Conservation (phyloP, 1,139 yeast genomes). For the Suhomyces taliae region DNA sequence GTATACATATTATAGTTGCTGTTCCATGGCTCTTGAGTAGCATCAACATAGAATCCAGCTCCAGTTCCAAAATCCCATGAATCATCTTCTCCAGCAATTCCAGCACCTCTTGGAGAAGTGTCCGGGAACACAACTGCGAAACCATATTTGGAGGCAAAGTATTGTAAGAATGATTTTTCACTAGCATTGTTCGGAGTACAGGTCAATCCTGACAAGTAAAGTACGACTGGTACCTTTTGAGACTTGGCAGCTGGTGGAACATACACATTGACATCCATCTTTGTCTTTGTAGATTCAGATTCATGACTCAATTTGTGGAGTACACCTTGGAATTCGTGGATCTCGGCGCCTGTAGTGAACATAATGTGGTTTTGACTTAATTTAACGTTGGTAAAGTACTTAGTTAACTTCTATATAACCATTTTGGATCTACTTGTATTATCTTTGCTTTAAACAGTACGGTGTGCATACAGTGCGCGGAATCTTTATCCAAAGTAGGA, state of each 20-base stretch:
- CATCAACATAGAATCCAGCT: slow-evolving; percentile 92
- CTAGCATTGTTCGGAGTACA: slow-evolving; percentile 93
- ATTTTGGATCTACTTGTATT: no score
- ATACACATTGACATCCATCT: slow-evolving; percentile 82
- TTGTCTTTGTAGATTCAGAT: slow-evolving; percentile 62
- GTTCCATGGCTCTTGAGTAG: slow-evolving; percentile 71
- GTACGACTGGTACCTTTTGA: slow-evolving; percentile 61
- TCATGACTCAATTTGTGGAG: slow-evolving; percentile 73
- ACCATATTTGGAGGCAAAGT: slow-evolving; percentile 77
- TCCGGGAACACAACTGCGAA: slow-evolving; percentile 93
- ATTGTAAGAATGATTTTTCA: slow-evolving; percentile 91
- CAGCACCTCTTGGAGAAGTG: slow-evolving; percentile 96
- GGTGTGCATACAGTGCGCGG: not conserved
- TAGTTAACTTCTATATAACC: no score
- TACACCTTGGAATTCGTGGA: slow-evolving; percentile 73
- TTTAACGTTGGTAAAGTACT: no score
- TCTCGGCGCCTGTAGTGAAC: slow-evolving; percentile 56
- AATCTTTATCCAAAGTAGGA: not conserved
- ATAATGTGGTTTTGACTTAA: slow-evolving; percentile 31
- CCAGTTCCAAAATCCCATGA: slow-evolving; percentile 91
- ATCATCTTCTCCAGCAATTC: slow-evolving; percentile 77
- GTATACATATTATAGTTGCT: slow-evolving; percentile 82
- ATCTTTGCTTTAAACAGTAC: not conserved
- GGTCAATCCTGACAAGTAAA: slow-evolving; percentile 86
- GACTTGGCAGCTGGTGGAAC: slow-evolving; percentile 54